Conservation (phyloP, 1,139 yeast genomes). For the Kurtzmaniella natalensis region DNA sequence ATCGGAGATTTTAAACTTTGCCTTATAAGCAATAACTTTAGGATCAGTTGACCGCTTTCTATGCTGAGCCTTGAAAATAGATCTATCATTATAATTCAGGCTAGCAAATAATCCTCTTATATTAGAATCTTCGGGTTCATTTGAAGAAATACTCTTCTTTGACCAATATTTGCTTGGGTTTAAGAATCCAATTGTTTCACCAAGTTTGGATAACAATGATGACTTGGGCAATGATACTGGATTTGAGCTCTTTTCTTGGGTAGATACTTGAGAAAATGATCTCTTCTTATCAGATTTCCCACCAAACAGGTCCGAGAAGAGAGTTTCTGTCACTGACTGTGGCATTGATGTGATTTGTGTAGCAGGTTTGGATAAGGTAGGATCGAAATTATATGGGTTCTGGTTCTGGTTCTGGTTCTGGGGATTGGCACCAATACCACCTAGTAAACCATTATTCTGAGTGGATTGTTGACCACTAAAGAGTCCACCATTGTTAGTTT, state of each 20-base stretch:
- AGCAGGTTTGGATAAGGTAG: conserved; percentile 2
- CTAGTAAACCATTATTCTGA: neutral
- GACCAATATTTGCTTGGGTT: conserved; percentile 12
- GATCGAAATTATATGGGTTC: conserved; percentile 9
- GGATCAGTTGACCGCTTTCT: conserved; percentile 1
- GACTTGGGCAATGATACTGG: conserved; percentile 12
- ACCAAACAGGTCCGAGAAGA: conserved; percentile 17
- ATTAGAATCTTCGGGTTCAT: neutral
- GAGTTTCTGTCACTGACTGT: conserved; percentile 32
- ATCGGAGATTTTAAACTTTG: conserved; percentile 6
- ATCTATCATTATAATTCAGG: conserved; percentile 3
- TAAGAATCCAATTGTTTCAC: conserved; percentile 35
- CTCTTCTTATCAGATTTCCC: conserved; percentile 16
- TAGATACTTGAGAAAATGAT: conserved; percentile 13
- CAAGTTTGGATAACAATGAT: conserved; percentile 31
- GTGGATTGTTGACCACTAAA: conserved; percentile 1
- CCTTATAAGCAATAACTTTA: neutral
- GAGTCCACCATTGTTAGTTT: neutral
- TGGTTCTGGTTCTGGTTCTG: neutral
- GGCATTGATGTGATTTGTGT: conserved; percentile 22
- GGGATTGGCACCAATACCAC: too few relatives aligned
- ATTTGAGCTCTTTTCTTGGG: conserved; percentile 10
- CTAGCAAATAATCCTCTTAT: conserved; percentile 10
- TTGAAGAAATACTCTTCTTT: neutral
- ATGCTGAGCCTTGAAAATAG: conserved; percentile 1